These are phyloP conservation scores for Cucumis melo DNA, from an alignment of 306 rosid genomes.

Conservation along the genomic window DNA sequence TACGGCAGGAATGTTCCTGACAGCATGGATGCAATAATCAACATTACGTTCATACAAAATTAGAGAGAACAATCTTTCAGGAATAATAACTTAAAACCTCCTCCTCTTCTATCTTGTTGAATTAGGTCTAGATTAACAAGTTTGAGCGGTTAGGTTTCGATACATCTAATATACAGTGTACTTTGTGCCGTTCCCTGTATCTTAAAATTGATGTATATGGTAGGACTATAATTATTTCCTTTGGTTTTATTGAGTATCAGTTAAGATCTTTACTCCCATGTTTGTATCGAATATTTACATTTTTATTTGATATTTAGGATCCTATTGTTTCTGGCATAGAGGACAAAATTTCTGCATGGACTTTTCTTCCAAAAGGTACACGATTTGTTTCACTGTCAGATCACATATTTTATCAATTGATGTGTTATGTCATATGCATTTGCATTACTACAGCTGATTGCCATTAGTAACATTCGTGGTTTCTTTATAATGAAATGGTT, in stretches of 20 bases:
- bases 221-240: not conserved
- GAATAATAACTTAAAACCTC: not conserved
- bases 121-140: not conserved
- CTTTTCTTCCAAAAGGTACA: constrained; percentile 96
- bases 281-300: not conserved
- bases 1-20: not conserved
- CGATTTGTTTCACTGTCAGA: not conserved
- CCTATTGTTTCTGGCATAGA: constrained; percentile 78
- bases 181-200: not conserved
- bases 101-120: not conserved
- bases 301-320: constrained; percentile 34
- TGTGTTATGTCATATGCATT: not conserved
- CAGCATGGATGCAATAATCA: not conserved
- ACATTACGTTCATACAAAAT: not conserved
- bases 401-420: not conserved
- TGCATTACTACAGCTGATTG: not conserved
- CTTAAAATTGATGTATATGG: not conserved
- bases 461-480: not conserved
- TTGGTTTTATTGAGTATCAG: not conserved
- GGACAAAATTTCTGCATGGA: constrained; percentile 84
- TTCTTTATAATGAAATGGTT: not conserved
- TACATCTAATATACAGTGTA: not conserved
- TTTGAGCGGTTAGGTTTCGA: not conserved
- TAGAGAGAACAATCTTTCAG: not conserved
- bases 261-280: not conserved